Base-by-base conservation (phyloP, 2,329 filamentous ascomycete species). In the Neurospora crassa region DNA sequence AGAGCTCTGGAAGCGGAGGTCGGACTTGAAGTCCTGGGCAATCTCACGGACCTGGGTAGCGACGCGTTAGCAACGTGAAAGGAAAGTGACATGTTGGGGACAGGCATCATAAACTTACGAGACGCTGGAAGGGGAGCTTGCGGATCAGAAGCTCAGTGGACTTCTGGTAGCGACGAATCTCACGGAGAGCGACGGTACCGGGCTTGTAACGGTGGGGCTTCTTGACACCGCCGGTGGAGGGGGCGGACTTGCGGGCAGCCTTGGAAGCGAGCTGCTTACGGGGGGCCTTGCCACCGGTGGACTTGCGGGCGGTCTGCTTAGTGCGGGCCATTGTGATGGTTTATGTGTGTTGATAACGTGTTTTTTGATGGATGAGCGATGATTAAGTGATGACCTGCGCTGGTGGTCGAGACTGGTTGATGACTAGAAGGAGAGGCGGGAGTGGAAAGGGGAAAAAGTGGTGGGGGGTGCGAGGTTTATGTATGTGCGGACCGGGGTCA, bases 191-290 rank as follows among this genome's bases (percentile, higher is more conserved):
- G 85, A 97, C 92, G 81, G 96, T 97, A 88, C 91, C 92, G 81
- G 92, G 92, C 92, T 94, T 94, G 83, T 94, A 85, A 80, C 92
- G 88, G 86, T 94, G 92, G 84, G 92, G 92, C 92, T 96, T 96
- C 92, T 96, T 96, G 89, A 95, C 92, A 90, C 92, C 92, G 80
- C 95, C 96, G 83, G 96, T 98, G 75, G 94, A 97, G 78, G 96
- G 96, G 74, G 96, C 95, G 79, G 91, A 94, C 91, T 99, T 99
- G 87, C 96, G 94, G 80, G 96, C 95, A 78, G 95, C 96, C 92
- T 97, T 97, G 88, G 94, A 97, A 79, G 95, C 95, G 81, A 98
- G 94, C 90, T 97, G 94, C 93, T 99, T 99, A 85, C 90, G 89
- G 75, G 89, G 89, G 78, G 90, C 90, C 87, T 92, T 91, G 87